These are phyloP conservation scores for Colletotrichum aenigma DNA, from an alignment of 2,329 filamentous ascomycete species.

Conservation along the genomic window DNA sequence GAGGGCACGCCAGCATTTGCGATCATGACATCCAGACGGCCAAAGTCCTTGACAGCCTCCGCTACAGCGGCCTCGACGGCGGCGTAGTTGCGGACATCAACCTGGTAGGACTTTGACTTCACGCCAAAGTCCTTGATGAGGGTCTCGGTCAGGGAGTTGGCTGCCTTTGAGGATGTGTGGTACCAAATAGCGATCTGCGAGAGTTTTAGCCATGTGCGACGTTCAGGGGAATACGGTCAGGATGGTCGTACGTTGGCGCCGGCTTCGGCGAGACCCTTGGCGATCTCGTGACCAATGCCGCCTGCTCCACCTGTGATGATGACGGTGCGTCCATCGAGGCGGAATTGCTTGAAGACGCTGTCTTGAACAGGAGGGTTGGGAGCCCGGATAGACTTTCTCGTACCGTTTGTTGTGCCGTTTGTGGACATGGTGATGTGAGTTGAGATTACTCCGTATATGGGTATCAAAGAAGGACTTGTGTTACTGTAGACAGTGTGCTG, in stretches of 20 bases:
- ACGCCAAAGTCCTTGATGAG: conserved; percentile 1
- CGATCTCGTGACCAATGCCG: conserved; percentile 4
- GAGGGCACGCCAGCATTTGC: conserved; percentile 38
- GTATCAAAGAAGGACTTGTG: not conserved
- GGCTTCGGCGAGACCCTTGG: conserved; percentile 5
- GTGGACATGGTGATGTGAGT: not conserved
- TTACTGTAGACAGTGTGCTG: not conserved
- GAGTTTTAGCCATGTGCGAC: not conserved
- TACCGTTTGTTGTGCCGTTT: not conserved
- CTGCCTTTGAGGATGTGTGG: conserved; percentile 1
- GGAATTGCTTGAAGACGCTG: conserved; percentile 14
- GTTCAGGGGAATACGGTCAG: not conserved
- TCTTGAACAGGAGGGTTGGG: not conserved
- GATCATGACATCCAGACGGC: conserved; percentile 37
- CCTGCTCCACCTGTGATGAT: conserved; percentile 6
- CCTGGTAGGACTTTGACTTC: conserved; percentile 35
- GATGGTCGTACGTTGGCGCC: conserved; percentile 9
- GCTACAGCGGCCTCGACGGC: conserved; percentile 27
- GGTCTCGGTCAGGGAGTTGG: not conserved
- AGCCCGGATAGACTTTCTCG: conserved; percentile 4
- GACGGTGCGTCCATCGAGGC: conserved; percentile 11
- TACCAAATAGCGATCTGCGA: conserved; percentile 7
- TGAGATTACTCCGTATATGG: not conserved
- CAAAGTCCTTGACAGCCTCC: conserved; percentile 38
- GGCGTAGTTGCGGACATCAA: conserved; percentile 35